A percentile compares a stretch with the other conserved stretches of the same genome.
Conservation (phyloP, 805 yeast species). For the Kodamaea leandrae region DNA sequence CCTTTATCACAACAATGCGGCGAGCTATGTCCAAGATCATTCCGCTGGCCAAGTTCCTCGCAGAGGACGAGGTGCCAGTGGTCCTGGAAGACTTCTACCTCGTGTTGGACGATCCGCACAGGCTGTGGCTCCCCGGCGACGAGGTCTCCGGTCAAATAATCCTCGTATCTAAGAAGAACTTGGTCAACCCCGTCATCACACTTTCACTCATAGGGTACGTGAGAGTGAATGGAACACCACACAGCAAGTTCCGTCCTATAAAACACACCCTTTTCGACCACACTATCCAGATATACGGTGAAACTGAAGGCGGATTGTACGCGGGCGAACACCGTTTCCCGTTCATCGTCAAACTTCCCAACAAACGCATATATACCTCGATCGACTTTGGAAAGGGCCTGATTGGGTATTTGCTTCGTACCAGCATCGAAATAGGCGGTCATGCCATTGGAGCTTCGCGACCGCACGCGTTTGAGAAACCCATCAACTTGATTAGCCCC, state of each 20-base stretch:
- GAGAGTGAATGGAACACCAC: conserved; percentile 51
- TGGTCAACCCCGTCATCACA: conserved; percentile 51
- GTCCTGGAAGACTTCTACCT: conserved; percentile 61
- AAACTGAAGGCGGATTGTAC: conserved; percentile 44
- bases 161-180: conserved; percentile 52
- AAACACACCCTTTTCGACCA: conserved; percentile 56
- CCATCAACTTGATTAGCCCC: conserved; percentile 64
- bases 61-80: background rate
- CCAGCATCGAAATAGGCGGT: conserved; percentile 31
- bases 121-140: conserved; percentile 78
- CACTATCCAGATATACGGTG: conserved; percentile 57
- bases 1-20: conserved; percentile 34
- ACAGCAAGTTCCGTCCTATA: conserved; percentile 51
- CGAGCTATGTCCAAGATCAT: conserved; percentile 50
- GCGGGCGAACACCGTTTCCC: conserved; percentile 89
- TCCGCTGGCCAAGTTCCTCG: conserved; percentile 20
- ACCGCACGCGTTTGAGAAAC: conserved; percentile 46
- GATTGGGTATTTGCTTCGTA: conserved; percentile 61
- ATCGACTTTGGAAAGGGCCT: conserved; percentile 86
- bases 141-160: conserved; percentile 62
- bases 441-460: conserved; percentile 19
- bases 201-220: conserved; percentile 57
- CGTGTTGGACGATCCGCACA: conserved; percentile 70
- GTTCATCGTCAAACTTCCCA: conserved; percentile 78
- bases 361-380: conserved; percentile 66